Evolutionary conservation across 2,329 filamentous ascomycete genomes (phyloP), one percentile per base, ranked within the genome.

Genomic region (Colletotrichum lentis): DNA sequence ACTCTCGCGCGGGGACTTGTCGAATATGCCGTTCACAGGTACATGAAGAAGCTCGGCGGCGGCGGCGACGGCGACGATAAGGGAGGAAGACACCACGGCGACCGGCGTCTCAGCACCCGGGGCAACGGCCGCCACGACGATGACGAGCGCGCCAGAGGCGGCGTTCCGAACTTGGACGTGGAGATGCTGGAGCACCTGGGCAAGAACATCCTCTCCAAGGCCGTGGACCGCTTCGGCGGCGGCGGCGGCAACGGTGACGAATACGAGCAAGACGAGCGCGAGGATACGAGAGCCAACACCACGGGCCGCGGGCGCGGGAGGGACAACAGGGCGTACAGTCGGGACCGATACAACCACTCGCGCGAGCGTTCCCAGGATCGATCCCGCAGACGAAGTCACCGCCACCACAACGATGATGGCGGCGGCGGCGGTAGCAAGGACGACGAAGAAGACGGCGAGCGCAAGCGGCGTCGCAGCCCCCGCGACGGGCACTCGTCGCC

Each of bases 121-220:
- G 54, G 37, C 1, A 52, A 47, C 31, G 8, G 35, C 1, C 27
- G 53, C 3, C 49, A 56, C 14, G 61, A 39, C 44, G 31, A 59
- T 11, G 52, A 54, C 12, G 35, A 67, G 53, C 60, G 53, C 46
- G 11, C 18, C 37, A 27, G 64, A 18, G 58, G 67, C 18, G 55
- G 53, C 54, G 64, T 68, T 22, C 64, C 59, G 43, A 64, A 63
- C 27, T 47, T 69, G 44, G 69, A 70, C 6, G 24, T 24, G 22
- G 69, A 69, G 12, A 59, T 66, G 54, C 55, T 69, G 43, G 67
- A 70, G 31, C 44, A 59, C 27, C 37, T 70, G 5, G 67, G 69
- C 7, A 49, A 59, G 58, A 67, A 27, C 5, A 67, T 70, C 3
- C 52, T 70, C 5, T 56, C 52, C 27, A 69, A 69, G 24, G 57